Percentiles rank a stretch among this genome's conserved stretches.
These are phyloP conservation scores for Plasmopara halstedii DNA, from an alignment of 352 stramenopile species.

Conservation along the genomic window DNA sequence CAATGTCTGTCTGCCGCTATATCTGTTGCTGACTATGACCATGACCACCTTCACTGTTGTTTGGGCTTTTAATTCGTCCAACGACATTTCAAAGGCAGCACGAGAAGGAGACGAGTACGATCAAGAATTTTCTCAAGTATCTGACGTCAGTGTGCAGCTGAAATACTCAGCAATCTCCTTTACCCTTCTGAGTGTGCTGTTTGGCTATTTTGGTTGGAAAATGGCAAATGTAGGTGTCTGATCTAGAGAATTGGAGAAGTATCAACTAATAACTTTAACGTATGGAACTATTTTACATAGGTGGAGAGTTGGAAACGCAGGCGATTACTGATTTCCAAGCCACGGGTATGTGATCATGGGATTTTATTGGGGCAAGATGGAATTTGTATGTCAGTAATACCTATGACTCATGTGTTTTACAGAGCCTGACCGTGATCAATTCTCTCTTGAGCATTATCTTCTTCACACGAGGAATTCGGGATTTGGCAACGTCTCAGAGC, in stretches of 20 bases:
- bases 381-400: neutral
- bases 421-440: constrained; percentile 79
- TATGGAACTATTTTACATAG: too few relatives aligned
- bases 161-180: constrained; percentile 79
- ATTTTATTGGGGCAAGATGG: neutral
- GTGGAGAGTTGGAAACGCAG: constrained; percentile 72
- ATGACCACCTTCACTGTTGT: constrained; percentile 82
- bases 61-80: constrained; percentile 81
- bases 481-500: constrained; percentile 76
- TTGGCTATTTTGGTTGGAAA: constrained; percentile 83
- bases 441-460: constrained; percentile 77
- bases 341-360: constrained; percentile 30
- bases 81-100: constrained; percentile 66
- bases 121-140: constrained; percentile 74
- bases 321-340: constrained; percentile 64
- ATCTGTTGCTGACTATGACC: constrained; percentile 69
- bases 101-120: constrained; percentile 72
- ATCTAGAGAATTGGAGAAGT: too few relatives aligned
- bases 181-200: constrained; percentile 70
- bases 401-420: constrained; percentile 2
- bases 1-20: constrained; percentile 76
- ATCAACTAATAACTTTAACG: too few relatives aligned
- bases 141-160: constrained; percentile 70
- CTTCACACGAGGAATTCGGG: constrained; percentile 63
- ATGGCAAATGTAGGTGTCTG: constrained; percentile 66